phyloP scores from a whole-genome alignment of 345 rosid species.

The Citrus glauca region DNA sequence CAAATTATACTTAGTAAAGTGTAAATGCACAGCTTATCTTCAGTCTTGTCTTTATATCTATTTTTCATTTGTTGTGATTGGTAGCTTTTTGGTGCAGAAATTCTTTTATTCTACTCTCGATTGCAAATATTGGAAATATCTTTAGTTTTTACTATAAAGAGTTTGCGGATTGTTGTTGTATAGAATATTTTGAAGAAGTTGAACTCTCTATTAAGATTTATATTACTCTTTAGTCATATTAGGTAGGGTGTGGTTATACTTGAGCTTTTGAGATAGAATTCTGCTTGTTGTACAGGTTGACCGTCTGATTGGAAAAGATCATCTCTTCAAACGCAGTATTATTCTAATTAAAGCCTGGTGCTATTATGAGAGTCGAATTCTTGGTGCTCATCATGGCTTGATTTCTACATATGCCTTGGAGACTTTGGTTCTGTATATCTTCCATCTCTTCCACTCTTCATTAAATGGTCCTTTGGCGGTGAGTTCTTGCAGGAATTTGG shows the following conservation, averaged over 20 bases:
- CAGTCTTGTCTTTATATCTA: neutral
- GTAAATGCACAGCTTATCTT: neutral
- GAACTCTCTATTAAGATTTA: neutral
- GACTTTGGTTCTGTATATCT: conserved; percentile 80
- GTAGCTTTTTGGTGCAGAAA: neutral
- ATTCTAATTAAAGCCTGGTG: conserved; percentile 91
- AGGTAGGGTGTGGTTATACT: neutral
- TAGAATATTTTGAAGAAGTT: conserved; percentile 3
- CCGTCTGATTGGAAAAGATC: conserved; percentile 60
- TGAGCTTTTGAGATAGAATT: conserved; percentile 19
- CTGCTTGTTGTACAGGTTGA: conserved; percentile 53
- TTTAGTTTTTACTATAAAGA: neutral
- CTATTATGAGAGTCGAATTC: conserved; percentile 85
- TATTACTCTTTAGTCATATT: neutral
- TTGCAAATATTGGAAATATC: neutral
- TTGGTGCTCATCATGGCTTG: conserved; percentile 92
- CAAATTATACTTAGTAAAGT: neutral
- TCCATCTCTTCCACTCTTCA: conserved; percentile 66
- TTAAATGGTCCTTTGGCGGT: conserved; percentile 80
- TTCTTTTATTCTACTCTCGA: neutral
- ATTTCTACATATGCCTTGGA: conserved; percentile 87
- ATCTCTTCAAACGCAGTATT: conserved; percentile 81
- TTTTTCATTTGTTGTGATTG: neutral
- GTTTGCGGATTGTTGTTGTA: neutral
- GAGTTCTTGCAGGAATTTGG: conserved; percentile 31